Base-by-base conservation (phyloP, 2,329 filamentous ascomycete genomes). In the Hypoxylon sp. region DNA sequence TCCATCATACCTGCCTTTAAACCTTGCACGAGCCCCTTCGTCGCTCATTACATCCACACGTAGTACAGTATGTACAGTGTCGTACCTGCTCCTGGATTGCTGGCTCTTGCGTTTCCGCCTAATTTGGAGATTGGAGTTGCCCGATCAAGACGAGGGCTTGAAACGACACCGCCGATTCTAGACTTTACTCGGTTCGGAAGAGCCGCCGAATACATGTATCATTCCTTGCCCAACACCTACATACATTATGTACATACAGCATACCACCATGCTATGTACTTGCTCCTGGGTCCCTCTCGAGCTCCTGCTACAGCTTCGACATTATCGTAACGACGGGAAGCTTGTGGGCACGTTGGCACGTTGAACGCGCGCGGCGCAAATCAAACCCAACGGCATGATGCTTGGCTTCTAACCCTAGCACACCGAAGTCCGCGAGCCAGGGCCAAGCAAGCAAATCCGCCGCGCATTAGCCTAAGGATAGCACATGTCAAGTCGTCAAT, bases 111-210 rank as follows among this genome's bases (percentile, higher is more conserved):
- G 19, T 57, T 46, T 57, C 39, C 62, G 39, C 65, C 56, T 44
- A 62, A 61, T 64, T 56, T 57, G 66, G 62, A 59, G 39, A 62
- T 59, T 55, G 50, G 32, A 61, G 39, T 62, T 68, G 17, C 54
- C 59, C 27, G 54, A 59, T 66, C 32, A 52, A 66, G 65, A 58
- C 55, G 42, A 64, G 47, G n/a, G 29, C 29, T 66, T 66, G 68
- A 70, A 70, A 70, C 62, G 24, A 59, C 59, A 15, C 52, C 47
- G 21, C 59, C 48, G 39, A 47, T 39, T 60, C 29, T 59, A 39
- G 63, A 63, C 37, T 62, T 64, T 32, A 10, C 27, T 51, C 39
- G 50, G 56, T 39, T 60, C 42, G 29, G 58, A 59, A 61, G 51
- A 61, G 55, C 31, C 50, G 48, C 56, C 17, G 44, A 29, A n/a